phyloP scores from a whole-genome alignment of 805 yeast genomes.

The Cyberlindnera samutprakarnensis region DNA sequence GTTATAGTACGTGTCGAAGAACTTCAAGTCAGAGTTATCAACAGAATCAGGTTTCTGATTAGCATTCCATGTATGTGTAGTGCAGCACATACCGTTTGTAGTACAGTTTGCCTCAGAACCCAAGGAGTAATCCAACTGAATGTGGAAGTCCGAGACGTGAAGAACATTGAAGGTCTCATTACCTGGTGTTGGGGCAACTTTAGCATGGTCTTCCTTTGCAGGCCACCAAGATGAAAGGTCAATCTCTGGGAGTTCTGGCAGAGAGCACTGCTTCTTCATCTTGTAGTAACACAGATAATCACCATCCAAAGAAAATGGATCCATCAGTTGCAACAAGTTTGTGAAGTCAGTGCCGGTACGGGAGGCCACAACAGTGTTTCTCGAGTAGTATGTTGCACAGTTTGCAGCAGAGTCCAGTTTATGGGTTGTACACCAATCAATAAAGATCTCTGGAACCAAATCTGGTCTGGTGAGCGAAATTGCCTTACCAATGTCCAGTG shows the following conservation, averaged over 20 bases:
- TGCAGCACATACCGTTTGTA: conserved; percentile 47
- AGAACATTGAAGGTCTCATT: conserved; percentile 49
- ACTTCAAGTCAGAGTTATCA: conserved; percentile 18
- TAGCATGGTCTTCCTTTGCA: conserved; percentile 32
- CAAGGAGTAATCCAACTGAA: conserved; percentile 44
- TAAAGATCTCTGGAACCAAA: conserved; percentile 32
- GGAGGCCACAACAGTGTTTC: conserved; percentile 31
- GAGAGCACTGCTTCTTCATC: conserved; percentile 36
- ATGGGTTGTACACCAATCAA: conserved; percentile 35
- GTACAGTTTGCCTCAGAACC: conserved; percentile 57
- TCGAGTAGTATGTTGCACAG: conserved; percentile 27
- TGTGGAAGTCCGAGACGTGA: conserved; percentile 62
- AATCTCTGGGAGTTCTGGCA: conserved; percentile 46
- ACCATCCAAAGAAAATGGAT: conserved; percentile 47
- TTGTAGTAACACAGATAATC: conserved; percentile 53
- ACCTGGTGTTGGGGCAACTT: conserved; percentile 33
- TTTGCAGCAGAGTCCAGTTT: conserved; percentile 18
- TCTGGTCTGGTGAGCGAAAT: conserved; percentile 33
- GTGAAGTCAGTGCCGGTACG: conserved; percentile 40
- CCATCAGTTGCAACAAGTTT: conserved; percentile 42
- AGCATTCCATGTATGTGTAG: conserved; percentile 25
- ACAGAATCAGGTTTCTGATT: conserved; percentile 9
- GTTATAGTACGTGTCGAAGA: conserved; percentile 25
- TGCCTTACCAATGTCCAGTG: conserved; percentile 30
- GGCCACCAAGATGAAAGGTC: conserved; percentile 40